Conservation (phyloP, 2,329 filamentous ascomycete genomes). For the Trichophyton benhamiae region DNA sequence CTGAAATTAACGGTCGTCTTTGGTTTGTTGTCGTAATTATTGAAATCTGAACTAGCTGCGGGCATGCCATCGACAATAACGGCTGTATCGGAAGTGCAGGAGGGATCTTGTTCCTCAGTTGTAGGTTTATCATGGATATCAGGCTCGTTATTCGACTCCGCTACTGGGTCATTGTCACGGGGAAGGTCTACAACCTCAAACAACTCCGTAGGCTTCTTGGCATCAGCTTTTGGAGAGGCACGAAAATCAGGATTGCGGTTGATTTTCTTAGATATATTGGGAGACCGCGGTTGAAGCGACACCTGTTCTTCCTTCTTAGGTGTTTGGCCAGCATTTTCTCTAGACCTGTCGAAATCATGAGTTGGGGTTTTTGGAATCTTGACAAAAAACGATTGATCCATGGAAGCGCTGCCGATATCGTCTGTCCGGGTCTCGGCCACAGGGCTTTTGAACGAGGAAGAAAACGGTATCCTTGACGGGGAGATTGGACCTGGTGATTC, state of each 20-base stretch:
- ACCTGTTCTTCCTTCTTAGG: not conserved
- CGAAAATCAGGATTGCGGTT: not conserved
- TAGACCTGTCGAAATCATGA: not conserved
- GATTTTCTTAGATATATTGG: constrained; percentile 4
- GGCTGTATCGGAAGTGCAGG: not conserved
- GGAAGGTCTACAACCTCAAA: not conserved
- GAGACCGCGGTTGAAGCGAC: not conserved
- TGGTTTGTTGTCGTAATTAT: not conserved
- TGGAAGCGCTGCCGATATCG: not conserved
- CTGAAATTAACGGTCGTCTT: not conserved
- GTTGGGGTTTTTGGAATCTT: not conserved
- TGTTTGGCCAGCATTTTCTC: not conserved
- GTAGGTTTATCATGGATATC: not conserved
- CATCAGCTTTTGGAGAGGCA: not conserved
- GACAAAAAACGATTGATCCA: not conserved
- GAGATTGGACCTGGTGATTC: not conserved
- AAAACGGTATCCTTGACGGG: not conserved
- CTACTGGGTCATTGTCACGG: not conserved
- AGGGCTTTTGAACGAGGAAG: not conserved
- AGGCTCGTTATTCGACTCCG: not conserved
- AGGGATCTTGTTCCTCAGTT: not conserved
- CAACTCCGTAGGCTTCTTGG: not conserved
- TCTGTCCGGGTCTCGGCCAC: not conserved
- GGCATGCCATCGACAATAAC: not conserved
- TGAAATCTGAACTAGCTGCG: too few species aligned